phyloP scores from a whole-genome alignment of 306 rosid genomes.

The Argentina anserina region DNA sequence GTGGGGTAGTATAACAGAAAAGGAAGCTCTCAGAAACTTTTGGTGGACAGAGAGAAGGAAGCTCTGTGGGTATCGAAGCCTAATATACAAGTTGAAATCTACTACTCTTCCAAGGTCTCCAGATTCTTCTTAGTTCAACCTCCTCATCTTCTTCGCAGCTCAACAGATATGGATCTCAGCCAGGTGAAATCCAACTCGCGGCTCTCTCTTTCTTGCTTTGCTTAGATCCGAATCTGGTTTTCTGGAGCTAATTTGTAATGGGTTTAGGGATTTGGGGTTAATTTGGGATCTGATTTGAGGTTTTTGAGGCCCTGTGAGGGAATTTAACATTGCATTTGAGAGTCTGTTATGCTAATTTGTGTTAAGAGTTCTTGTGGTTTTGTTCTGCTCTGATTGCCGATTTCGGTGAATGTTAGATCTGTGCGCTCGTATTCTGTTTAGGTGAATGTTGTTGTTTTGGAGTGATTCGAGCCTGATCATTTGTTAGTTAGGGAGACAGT shows the following conservation, averaged over 20 bases:
- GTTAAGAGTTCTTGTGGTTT: not conserved
- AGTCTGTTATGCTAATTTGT: not conserved
- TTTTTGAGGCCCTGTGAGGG: no score
- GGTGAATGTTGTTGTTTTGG: not conserved
- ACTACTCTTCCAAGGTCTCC: not conserved
- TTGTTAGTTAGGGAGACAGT: not conserved
- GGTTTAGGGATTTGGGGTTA: not conserved
- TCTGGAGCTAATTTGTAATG: no score
- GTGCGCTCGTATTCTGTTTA: not conserved
- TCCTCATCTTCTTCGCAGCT: not conserved
- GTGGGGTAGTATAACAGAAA: no score
- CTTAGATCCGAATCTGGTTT: not conserved
- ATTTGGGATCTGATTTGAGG: not conserved
- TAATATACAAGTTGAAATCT: not conserved
- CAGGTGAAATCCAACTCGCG: constrained; percentile 28
- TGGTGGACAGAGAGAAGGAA: no score
- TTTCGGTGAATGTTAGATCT: not conserved
- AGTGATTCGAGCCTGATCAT: not conserved
- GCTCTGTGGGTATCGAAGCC: no score
- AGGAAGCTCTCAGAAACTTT: no score
- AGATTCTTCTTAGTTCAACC: not conserved
- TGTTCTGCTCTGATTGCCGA: not conserved
- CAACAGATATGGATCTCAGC: constrained; percentile 33
- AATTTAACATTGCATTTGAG: not conserved
- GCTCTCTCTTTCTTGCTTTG: not conserved